phyloP scores from a whole-genome alignment of 192 early-diverging fungal genomes.

The Glomus cerebriforme region DNA sequence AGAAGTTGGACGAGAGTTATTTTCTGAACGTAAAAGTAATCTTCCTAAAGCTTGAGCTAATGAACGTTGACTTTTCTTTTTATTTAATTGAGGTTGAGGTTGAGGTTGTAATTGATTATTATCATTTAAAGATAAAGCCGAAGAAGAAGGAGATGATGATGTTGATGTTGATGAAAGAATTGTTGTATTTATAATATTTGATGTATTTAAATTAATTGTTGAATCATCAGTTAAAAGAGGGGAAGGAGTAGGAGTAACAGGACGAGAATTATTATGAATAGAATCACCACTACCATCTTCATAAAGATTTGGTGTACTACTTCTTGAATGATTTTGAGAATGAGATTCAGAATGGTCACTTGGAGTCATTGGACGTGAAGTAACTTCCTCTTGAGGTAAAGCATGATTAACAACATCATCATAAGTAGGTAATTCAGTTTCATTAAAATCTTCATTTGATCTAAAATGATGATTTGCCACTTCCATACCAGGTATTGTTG shows the following conservation, averaged over 20 bases:
- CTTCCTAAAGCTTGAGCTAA: slow-evolving; percentile 12
- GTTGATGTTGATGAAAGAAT: neutral
- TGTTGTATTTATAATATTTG: neutral
- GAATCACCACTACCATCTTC: neutral
- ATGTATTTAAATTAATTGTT: neutral
- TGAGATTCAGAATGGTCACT: neutral
- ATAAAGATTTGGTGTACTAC: neutral
- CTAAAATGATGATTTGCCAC: neutral
- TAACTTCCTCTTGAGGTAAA: neutral
- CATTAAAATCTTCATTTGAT: neutral
- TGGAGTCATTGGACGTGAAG: neutral
- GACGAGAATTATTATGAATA: neutral
- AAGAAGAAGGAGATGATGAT: neutral
- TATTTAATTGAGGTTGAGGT: neutral
- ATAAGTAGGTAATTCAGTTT: slow-evolving; percentile 22
- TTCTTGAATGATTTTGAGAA: slow-evolving; percentile 8
- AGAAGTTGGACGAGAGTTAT: neutral
- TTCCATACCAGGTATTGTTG: slow-evolving; percentile 11
- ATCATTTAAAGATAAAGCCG: neutral
- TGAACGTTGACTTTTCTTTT: slow-evolving; percentile 18
- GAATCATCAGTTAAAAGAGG: neutral
- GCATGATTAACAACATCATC: slow-evolving; percentile 26
- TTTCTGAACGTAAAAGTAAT: neutral
- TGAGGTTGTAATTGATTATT: neutral
- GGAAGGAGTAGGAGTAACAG: neutral